Conservation (phyloP, 2,329 filamentous ascomycete genomes). For the Exophiala viscosa region DNA sequence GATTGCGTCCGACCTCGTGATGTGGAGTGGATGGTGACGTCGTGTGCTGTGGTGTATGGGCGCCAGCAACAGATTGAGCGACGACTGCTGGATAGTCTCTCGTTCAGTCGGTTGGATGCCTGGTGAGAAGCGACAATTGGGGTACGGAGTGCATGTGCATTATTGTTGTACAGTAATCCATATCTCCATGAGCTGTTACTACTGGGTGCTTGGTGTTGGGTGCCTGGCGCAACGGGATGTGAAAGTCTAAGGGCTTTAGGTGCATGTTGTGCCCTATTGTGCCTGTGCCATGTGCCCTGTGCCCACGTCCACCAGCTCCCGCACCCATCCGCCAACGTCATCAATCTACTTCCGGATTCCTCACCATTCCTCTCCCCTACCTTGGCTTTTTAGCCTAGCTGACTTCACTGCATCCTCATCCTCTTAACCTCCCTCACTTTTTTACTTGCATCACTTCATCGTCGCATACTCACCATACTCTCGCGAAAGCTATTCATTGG, state of each 20-base stretch:
- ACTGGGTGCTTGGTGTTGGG: too few relatives aligned
- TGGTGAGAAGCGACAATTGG: not conserved
- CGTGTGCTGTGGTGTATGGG: too few relatives aligned
- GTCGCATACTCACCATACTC: not conserved
- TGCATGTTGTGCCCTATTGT: too few relatives aligned
- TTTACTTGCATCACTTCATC: not conserved
- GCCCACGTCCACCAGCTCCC: slow-evolving; percentile 6
- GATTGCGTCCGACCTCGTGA: too few relatives aligned
- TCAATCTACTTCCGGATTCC: slow-evolving; percentile 1
- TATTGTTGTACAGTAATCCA: not conserved
- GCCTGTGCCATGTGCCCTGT: not conserved
- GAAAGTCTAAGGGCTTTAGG: too few relatives aligned
- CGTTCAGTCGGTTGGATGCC: not conserved
- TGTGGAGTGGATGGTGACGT: slow-evolving; percentile 12
- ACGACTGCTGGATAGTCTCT: not conserved
- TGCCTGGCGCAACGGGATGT: too few relatives aligned
- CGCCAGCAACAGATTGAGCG: too few relatives aligned
- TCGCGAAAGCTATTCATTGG: not conserved
- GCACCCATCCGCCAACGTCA: slow-evolving; percentile 17
- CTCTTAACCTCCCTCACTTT: not conserved
- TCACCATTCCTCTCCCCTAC: not conserved
- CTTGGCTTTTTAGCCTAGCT: not conserved
- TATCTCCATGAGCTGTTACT: too few relatives aligned
- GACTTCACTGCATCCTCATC: not conserved
- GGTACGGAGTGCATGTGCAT: not conserved